Evolutionary conservation across 768 basidiomycete species (phyloP), one percentile per base, ranked within the genome.

Genomic region (Royoungia palumana): DNA sequence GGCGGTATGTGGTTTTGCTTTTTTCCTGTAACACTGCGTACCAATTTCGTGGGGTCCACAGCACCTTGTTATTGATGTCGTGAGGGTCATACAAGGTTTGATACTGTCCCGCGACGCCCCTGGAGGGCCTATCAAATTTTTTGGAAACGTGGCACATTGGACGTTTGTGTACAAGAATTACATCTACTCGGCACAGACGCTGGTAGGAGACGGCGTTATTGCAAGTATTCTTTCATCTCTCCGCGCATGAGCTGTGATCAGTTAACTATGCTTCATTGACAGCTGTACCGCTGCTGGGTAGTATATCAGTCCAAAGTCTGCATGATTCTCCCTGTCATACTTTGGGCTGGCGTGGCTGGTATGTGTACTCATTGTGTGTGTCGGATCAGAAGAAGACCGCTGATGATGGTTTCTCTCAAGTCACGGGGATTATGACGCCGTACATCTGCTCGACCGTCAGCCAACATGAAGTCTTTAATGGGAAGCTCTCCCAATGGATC

Each of bases 401-500:
- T 5, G 46, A 20, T 47, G 14, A 50, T n/a, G 5, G 24, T 22
- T 7, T 35, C 12, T 43, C 25, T 17, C 5, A 42, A 59, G 63
- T 38, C 11, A 63, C 66, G 21, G 51, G 61, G 21, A 35, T 62
- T 36, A 28, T n/a, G 47, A 41, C 56, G 45, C 24, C 56, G 20
- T 55, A 58, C 24, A 54, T 45, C 14, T 57, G 55, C 14, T 57
- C 61, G 3, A 42, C 16, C 6, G 14, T 46, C 10, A 38, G 37
- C 0, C 45, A 52, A 2, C n/a, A 22, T 2, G 53, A 58, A 10
- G 59, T 72, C 14, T 74, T 71, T 45, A 56, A 41, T 3, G 50
- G 41, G 3, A 49, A 32, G 17, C 60, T 66, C 14, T 56, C 63
- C 0, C 46, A 47, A 12, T 75, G 72, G 72, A 65, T 73, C 44